phyloP scores from a whole-genome alignment of 2,329 filamentous ascomycete species.

The Sporothrix variecibatus region DNA sequence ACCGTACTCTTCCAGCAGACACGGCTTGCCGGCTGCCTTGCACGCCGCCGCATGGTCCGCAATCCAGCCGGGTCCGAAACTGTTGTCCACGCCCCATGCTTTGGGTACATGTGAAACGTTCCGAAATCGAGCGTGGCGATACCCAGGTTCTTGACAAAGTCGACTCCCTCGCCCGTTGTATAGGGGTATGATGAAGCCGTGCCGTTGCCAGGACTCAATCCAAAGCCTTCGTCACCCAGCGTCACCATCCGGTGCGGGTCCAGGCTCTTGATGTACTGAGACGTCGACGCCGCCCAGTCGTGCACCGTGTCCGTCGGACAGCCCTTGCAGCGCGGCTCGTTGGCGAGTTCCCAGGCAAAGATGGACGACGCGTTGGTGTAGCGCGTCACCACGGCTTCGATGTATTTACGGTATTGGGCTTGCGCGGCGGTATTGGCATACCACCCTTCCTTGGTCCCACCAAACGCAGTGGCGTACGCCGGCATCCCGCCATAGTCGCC shows the following conservation, averaged over 20 bases:
- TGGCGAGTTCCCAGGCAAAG: constrained; percentile 56
- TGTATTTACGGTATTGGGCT: constrained; percentile 53
- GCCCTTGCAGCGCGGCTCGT: constrained; percentile 61
- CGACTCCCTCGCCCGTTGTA: constrained; percentile 48
- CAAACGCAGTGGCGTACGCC: constrained; percentile 58
- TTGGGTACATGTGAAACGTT: constrained; percentile 43
- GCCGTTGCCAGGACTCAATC: constrained; percentile 31
- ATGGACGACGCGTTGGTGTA: constrained; percentile 50
- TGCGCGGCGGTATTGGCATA: constrained; percentile 54
- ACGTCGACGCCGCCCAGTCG: constrained; percentile 59
- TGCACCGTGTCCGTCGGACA: constrained; percentile 60
- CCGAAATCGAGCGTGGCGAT: constrained; percentile 56
- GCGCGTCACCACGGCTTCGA: constrained; percentile 48
- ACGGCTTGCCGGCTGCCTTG: constrained; percentile 44
- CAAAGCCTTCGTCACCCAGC: constrained; percentile 57
- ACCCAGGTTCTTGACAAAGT: constrained; percentile 54
- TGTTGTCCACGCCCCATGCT: constrained; percentile 38
- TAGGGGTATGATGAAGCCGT: constrained; percentile 36
- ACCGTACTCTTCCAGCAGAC: constrained; percentile 44
- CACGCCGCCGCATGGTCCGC: constrained; percentile 43
- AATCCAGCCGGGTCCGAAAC: constrained; percentile 44
- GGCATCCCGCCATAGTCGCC: constrained; percentile 64
- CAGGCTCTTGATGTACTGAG: constrained; percentile 62
- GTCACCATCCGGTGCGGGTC: constrained; percentile 63
- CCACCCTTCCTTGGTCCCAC: constrained; percentile 53